Evolutionary conservation across 768 basidiomycete species (phyloP).

Genomic region (Tubosaeta sp.): DNA sequence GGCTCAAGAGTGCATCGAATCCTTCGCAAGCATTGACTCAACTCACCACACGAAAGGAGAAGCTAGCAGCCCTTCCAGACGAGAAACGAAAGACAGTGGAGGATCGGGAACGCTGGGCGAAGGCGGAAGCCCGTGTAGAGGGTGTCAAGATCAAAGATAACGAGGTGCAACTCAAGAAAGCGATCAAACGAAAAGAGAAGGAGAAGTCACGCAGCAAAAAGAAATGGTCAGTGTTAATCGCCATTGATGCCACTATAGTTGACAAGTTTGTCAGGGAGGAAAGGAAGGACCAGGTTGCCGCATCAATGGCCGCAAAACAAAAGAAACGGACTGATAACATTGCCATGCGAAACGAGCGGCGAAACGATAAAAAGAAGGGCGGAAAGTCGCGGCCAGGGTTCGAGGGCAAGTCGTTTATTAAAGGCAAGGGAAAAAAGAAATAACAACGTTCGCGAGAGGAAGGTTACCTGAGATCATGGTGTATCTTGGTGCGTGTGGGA

Average conservation of each 20-base stretch:
- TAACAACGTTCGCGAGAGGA: conserved; percentile 1
- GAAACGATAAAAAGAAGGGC: conserved; percentile 55
- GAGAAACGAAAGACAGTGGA: conserved; percentile 78
- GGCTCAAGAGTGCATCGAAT: conserved; percentile 70
- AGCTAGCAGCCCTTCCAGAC: conserved; percentile 70
- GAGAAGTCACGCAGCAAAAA: conserved; percentile 81
- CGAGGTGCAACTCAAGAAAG: conserved; percentile 82
- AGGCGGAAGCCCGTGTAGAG: conserved; percentile 81
- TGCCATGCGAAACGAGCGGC: conserved; percentile 75
- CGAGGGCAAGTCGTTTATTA: conserved; percentile 79
- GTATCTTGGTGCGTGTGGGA: neutral
- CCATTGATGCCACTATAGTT: conserved; percentile 1
- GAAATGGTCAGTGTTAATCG: conserved; percentile 59
- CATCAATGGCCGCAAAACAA: conserved; percentile 78
- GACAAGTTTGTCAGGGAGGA: conserved; percentile 59
- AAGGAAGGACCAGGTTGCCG: conserved; percentile 72
- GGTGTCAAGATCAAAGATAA: conserved; percentile 93
- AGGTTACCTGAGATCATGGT: neutral
- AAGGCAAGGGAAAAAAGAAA: conserved; percentile 37
- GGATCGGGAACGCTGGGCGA: conserved; percentile 85
- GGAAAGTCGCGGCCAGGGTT: conserved; percentile 80
- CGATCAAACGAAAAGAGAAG: conserved; percentile 89
- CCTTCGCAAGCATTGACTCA: conserved; percentile 84
- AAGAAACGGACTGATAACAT: conserved; percentile 93
- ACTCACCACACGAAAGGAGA: conserved; percentile 71